Base-by-base conservation (phyloP, 257 asterid species). In the Cinchona pubescens region DNA sequence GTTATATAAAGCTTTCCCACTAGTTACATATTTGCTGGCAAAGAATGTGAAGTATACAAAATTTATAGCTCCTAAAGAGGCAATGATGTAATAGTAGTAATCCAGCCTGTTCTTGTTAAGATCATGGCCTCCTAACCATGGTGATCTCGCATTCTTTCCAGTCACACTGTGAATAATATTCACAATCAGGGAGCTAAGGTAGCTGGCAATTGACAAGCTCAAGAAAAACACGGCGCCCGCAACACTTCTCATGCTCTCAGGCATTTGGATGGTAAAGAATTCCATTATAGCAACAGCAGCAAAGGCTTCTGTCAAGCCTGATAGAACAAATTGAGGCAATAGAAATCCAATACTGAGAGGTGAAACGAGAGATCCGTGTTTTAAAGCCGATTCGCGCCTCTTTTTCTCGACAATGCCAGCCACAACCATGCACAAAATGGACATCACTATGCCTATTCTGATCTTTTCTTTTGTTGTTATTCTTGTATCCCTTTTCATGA, bases 51-150 rank as follows among this genome's bases (percentile, higher is more conserved):
- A 92, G 75, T 92, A 90, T 0, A 90, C 0, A 73, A 84, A 88
- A 40, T 92, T 89, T 19, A 85, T 13, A 25, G 19, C 81, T 23
- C 83, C 93, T 46, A 92, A 21, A 9, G 18, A 40, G 4, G 89
- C 96, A n/a, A 92, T 77, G 16, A 89, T 65, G 72, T 23, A 83
- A 73, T 90, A 92, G 80, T 86, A 92, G 25, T 84, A 75, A 11
- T 92, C 96, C n/a, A 92, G 88, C 88, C 74, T 85, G 74, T 87
- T 86, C 48, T 66, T 34, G 78, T 92, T 89, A 0, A 92, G 90
- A 80, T 92, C 96, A 37, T 69, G 86, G 0, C 90, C 91, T 1
- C 94, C 96, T 11, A 92, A 64, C 97, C 97, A 92, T 0, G 87
- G 82, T 4, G 53, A 64, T 69, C 65, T 25, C 16, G 90, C 89